These are phyloP conservation scores for Gossypium davidsonii DNA, from an alignment of 441 rosid species.

Conservation along the genomic window DNA sequence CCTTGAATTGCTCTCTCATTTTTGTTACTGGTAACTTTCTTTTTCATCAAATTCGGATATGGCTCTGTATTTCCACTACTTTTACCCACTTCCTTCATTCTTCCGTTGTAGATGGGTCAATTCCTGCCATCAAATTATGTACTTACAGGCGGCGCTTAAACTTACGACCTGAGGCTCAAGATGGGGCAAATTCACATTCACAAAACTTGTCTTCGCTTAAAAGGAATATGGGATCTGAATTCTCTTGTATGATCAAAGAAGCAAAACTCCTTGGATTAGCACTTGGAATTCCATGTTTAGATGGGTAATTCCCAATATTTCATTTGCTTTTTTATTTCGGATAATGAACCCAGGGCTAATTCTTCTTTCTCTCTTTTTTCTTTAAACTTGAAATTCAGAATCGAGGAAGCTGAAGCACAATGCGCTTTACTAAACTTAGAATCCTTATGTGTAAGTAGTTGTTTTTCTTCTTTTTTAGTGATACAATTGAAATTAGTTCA, in stretches of 20 bases:
- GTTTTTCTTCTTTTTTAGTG: conserved; percentile 10
- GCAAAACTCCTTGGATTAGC: conserved; percentile 69
- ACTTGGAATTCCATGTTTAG: conserved; percentile 80
- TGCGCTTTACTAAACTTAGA: conserved; percentile 76
- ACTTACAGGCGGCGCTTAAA: conserved; percentile 69
- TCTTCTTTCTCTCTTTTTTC: conserved; percentile 2
- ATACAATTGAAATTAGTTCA: not conserved
- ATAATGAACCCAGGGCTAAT: not conserved
- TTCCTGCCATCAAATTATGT: conserved; percentile 81
- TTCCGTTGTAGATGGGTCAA: conserved; percentile 45
- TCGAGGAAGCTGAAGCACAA: conserved; percentile 96
- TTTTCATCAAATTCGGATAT: no score
- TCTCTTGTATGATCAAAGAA: conserved; percentile 80
- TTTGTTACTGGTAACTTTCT: conserved; percentile 54
- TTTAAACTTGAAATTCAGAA: conserved; percentile 32
- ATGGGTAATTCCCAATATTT: conserved; percentile 47
- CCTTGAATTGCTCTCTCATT: conserved; percentile 73
- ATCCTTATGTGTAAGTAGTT: conserved; percentile 69
- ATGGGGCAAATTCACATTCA: conserved; percentile 33
- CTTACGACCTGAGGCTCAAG: conserved; percentile 47
- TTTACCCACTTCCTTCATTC: not conserved
- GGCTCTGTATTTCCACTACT: no score
- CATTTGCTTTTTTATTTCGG: not conserved
- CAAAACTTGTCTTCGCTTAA: conserved; percentile 47
- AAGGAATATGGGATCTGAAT: conserved; percentile 87